Conservation (phyloP, 139 green algal genomes). For the Chlamydomonas urium region DNA sequence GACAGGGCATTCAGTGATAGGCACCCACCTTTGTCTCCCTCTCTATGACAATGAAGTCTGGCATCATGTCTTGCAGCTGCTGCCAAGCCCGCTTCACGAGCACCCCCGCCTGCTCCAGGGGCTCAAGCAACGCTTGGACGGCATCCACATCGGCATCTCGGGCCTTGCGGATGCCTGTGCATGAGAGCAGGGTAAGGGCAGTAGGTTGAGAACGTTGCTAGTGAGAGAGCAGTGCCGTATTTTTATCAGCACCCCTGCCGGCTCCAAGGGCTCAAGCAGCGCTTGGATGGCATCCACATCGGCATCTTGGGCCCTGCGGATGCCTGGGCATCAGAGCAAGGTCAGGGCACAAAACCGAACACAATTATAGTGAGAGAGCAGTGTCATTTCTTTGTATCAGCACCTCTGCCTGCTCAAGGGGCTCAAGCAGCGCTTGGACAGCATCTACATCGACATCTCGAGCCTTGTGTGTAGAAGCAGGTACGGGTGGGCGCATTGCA, state of each 20-base stretch:
- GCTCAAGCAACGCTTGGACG: conserved; percentile 58
- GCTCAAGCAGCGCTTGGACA: conserved; percentile 56
- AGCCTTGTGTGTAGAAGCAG: conserved; percentile 60
- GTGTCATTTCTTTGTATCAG: conserved; percentile 24
- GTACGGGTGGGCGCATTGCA: background rate
- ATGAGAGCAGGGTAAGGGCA: too few species aligned
- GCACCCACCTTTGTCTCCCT: conserved; percentile 50
- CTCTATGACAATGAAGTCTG: conserved; percentile 67
- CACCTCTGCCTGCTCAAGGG: conserved; percentile 58
- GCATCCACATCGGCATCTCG: conserved; percentile 48
- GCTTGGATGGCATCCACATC: conserved; percentile 55
- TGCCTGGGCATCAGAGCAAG: conserved; percentile 44
- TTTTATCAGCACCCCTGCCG: conserved; percentile 50
- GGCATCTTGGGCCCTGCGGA: conserved; percentile 54
- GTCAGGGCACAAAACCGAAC: background rate
- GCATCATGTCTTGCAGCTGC: conserved; percentile 41
- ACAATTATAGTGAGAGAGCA: background rate
- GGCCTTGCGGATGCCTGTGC: conserved; percentile 76
- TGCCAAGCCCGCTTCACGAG: conserved; percentile 51
- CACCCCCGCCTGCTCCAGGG: conserved; percentile 59
- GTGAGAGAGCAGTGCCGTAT: too few species aligned
- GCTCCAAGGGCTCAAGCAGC: conserved; percentile 66
- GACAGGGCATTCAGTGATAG: too few species aligned
- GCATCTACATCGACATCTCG: conserved; percentile 49
- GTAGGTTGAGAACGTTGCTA: too few species aligned